Conservation (phyloP, 2,329 filamentous ascomycete genomes). For the Arthrobotrys musiformis region DNA sequence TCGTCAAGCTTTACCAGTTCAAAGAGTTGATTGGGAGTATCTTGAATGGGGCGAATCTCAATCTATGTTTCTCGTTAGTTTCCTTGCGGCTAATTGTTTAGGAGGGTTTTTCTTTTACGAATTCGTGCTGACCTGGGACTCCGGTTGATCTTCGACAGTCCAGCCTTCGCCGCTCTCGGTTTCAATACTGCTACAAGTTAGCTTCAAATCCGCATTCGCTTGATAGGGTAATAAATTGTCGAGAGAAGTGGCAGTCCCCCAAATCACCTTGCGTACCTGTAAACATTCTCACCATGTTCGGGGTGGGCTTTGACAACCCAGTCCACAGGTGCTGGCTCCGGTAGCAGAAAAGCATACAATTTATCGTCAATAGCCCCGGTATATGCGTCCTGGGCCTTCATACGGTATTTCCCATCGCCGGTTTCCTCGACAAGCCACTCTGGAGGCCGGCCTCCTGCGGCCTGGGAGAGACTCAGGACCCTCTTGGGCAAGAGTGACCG, state of each 20-base stretch:
- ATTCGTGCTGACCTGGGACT: neutral
- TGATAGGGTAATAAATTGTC: neutral
- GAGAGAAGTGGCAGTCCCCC: neutral
- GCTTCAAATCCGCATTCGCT: no score
- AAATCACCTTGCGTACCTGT: neutral
- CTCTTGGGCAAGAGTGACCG: slow-evolving; percentile 15
- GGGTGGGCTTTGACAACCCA: slow-evolving; percentile 10
- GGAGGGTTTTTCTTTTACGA: neutral
- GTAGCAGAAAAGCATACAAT: neutral
- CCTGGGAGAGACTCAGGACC: slow-evolving; percentile 2
- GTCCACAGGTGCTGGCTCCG: neutral
- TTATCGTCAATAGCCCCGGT: neutral
- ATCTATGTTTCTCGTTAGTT: slow-evolving; percentile 1
- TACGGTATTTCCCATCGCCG: neutral
- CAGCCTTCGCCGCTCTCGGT: slow-evolving; percentile 1
- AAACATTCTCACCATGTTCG: slow-evolving; percentile 14
- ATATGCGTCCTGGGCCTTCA: neutral
- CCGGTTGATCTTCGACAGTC: neutral
- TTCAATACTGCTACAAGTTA: slow-evolving; percentile 6
- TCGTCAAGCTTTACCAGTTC: neutral
- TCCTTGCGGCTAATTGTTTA: neutral
- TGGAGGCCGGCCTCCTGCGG: neutral
- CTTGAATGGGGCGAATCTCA: neutral
- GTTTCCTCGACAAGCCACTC: slow-evolving; percentile 1
- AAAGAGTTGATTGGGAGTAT: neutral